A percentile compares a stretch with the other conserved stretches of the same genome.
These are phyloP conservation scores for Paraconiothyrium brasiliense DNA, from an alignment of 2,329 filamentous ascomycete species.

Conservation along the genomic window DNA sequence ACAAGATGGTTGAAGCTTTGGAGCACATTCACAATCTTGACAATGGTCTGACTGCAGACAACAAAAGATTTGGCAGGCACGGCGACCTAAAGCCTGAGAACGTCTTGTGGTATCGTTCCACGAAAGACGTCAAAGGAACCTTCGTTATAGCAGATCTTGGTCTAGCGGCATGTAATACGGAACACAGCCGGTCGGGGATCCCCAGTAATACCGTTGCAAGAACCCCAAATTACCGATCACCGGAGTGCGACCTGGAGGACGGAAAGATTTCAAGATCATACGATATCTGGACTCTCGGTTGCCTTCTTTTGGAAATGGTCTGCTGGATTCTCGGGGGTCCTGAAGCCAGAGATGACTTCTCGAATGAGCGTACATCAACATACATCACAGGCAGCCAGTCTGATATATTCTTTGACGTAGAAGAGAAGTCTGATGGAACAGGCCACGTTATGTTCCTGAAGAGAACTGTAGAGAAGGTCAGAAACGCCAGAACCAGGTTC, in stretches of 20 bases:
- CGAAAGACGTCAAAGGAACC: conserved; percentile 11
- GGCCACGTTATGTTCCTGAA: conserved; percentile 21
- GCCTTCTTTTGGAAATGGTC: conserved; percentile 27
- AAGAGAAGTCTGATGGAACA: not conserved
- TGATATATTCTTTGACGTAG: conserved; percentile 29
- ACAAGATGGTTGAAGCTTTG: conserved; percentile 21
- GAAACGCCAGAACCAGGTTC: not conserved
- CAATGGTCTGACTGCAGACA: not conserved
- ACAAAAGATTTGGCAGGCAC: conserved; percentile 29
- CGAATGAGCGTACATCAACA: not conserved
- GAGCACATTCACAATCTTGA: conserved; percentile 21
- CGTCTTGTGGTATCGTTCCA: conserved; percentile 41
- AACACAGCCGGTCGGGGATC: conserved; percentile 16
- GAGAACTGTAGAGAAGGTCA: conserved; percentile 19
- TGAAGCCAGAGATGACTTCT: conserved; percentile 7
- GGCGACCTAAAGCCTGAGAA: conserved; percentile 51
- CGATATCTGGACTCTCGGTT: conserved; percentile 34
- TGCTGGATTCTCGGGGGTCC: conserved; percentile 26
- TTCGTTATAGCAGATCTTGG: conserved; percentile 24
- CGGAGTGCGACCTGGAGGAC: conserved; percentile 28
- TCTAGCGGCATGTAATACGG: conserved; percentile 15
- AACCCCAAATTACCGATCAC: conserved; percentile 22
- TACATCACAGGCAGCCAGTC: conserved; percentile 17
- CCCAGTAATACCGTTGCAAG: not conserved
- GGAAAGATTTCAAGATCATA: conserved; percentile 23